Conservation (phyloP, 2,329 filamentous ascomycete species). For the Fusarium sp. region DNA sequence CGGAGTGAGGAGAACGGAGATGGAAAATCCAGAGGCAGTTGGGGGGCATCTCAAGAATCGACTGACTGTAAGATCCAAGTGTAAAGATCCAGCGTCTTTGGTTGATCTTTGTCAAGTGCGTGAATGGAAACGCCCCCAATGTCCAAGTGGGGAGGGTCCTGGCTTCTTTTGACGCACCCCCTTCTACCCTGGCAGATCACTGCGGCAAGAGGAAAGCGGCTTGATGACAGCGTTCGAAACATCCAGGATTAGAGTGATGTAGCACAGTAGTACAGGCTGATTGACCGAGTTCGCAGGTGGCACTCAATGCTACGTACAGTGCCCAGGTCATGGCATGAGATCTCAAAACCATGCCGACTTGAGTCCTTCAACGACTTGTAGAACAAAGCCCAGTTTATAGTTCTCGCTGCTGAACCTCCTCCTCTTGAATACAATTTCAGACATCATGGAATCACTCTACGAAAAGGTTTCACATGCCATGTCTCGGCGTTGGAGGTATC, state of each 20-base stretch:
- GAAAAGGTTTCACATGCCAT: neutral
- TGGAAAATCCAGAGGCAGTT: neutral
- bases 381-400: neutral
- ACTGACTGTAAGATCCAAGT: neutral
- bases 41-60: neutral
- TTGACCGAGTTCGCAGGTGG: neutral
- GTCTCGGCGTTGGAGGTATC: neutral
- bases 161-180: neutral
- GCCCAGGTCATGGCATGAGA: neutral
- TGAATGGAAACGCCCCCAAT: neutral
- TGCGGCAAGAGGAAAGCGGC: fast-evolving
- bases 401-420: too few species aligned
- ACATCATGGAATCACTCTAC: neutral
- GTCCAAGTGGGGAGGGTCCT: neutral
- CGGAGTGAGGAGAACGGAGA: neutral
- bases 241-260: neutral
- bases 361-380: neutral
- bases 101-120: neutral
- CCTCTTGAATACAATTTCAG: too few species aligned
- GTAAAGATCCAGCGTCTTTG: neutral
- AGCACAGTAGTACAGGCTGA: neutral
- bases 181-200: neutral
- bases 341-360: neutral
- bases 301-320: too few species aligned
- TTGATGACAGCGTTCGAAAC: too few species aligned